Evolutionary conservation across 805 yeast genomes (phyloP).

Genomic region (Cyberlindnera maritima): DNA sequence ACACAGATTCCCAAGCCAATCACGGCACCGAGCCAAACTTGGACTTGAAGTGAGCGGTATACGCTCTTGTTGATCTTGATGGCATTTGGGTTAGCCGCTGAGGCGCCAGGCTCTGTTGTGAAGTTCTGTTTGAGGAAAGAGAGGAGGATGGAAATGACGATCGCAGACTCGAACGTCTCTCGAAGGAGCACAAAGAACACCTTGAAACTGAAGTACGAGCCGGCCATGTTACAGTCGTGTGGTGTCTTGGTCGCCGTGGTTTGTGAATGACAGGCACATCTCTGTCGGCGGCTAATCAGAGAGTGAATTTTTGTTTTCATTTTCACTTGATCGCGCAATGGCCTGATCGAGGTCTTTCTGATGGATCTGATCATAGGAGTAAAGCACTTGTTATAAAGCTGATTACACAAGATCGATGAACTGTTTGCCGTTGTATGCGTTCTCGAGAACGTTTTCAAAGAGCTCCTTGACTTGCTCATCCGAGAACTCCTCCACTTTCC

Average conservation of each 20-base stretch:
- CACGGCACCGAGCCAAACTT: constrained; percentile 80
- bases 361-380: too few relatives aligned
- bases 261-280: too few relatives aligned
- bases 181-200: constrained; percentile 88
- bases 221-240: too few relatives aligned
- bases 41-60: constrained; percentile 51
- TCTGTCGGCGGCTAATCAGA: too few relatives aligned
- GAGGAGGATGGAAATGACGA: constrained; percentile 85
- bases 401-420: constrained; percentile 33
- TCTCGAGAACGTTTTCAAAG: constrained; percentile 34
- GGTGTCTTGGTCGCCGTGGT: neutral
- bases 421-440: constrained; percentile 45
- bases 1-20: too few relatives aligned
- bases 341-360: too few relatives aligned
- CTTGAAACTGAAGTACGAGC: constrained; percentile 37
- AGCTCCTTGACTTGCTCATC: constrained; percentile 37
- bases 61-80: constrained; percentile 30
- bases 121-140: constrained; percentile 91
- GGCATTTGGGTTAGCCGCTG: constrained; percentile 7
- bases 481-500: constrained; percentile 28
- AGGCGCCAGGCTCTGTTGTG: constrained; percentile 32
- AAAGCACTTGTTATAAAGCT: too few relatives aligned
- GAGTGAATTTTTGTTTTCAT: too few relatives aligned
- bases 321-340: too few relatives aligned
- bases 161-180: constrained; percentile 89